Evolutionary conservation across 176 grass and related monocot species (phyloP).

Genomic region (Oryza coarctata): DNA sequence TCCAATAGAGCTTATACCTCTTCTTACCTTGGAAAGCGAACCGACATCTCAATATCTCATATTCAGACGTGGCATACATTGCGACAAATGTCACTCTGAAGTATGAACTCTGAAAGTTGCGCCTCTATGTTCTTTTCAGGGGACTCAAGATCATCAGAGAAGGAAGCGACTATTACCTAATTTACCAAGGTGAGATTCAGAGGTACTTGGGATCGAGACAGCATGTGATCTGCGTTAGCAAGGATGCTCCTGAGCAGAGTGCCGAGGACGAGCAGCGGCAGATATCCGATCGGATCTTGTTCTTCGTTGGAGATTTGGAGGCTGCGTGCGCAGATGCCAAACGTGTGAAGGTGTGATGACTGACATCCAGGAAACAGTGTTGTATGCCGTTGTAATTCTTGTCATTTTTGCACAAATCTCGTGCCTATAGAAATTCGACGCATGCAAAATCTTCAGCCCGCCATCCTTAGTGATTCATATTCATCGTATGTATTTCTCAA

Average conservation of each 20-base stretch:
- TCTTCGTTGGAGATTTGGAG: slow-evolving; percentile 92
- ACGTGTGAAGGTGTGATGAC: slow-evolving; percentile 40
- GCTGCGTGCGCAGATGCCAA: slow-evolving; percentile 68
- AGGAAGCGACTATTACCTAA: slow-evolving; percentile 80
- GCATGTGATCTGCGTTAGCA: neutral
- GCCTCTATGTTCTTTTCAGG: slow-evolving; percentile 21
- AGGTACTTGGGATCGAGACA: slow-evolving; percentile 55
- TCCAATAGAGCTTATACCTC: neutral
- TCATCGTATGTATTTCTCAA: neutral
- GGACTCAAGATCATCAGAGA: slow-evolving; percentile 80
- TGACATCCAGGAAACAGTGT: neutral
- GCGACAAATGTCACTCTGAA: neutral
- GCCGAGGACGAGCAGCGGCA: slow-evolving; percentile 19
- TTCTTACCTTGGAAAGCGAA: neutral
- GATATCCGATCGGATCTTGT: slow-evolving; percentile 70
- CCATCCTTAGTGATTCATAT: neutral
- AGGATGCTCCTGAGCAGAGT: neutral
- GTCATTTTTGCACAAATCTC: slow-evolving; percentile 1
- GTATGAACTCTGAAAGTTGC: neutral
- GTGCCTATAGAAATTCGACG: slow-evolving; percentile 26
- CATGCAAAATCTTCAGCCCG: neutral
- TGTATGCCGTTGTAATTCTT: neutral
- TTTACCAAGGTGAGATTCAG: slow-evolving; percentile 84
- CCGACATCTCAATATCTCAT: neutral
- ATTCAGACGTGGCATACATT: neutral